Base-by-base conservation (phyloP, 441 rosid genomes). In the Adansonia gregorii region DNA sequence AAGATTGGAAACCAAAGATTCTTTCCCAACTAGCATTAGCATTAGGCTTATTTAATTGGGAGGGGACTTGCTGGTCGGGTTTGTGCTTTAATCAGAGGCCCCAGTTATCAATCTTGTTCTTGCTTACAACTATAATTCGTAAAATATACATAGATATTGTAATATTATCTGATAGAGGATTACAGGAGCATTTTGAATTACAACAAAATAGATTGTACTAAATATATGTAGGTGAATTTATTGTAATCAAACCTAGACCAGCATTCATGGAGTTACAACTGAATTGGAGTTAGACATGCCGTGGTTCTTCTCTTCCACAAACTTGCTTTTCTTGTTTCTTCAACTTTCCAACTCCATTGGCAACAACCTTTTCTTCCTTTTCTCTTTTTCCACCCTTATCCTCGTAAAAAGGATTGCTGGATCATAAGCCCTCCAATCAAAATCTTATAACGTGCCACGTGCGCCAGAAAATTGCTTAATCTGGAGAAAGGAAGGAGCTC, bases 381-480 rank as follows among this genome's bases (percentile, higher is more conserved):
- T 66, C 52, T 20, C 76, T 35, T 67, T 45, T 70, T 73, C 55
- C 35, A 56, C 55, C 46, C 48, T 69, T 45, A 49, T 77, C 24
- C 74, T 56, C 73, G 14, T 14, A 71, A 48, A 72, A 72, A 55
- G 75, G 64, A 35, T 55, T 55, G 46, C 69, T 41, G 11, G 77
- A 54, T 60, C 82, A 39, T 55, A 20, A 51, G 71, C 78, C 77
- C 61, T 48, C 84, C 83, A 78, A 41, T 86, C 85, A 22, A 86
- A 87, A 65, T 74, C 59, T 8, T 72, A 35, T n/a, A 86, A 70
- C 39, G n/a, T 79, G 2, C 85, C 71, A 2, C 86, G 79, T 9
- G 81, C 80, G 4, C 89, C 80, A 1, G 86, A 6, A 55, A 82
- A 84, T 56, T 71, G 80, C 65, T 68, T 87, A 74, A 76, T 48